These are phyloP conservation scores for Medicago arabica DNA, from an alignment of 306 rosid genomes.

Conservation along the genomic window DNA sequence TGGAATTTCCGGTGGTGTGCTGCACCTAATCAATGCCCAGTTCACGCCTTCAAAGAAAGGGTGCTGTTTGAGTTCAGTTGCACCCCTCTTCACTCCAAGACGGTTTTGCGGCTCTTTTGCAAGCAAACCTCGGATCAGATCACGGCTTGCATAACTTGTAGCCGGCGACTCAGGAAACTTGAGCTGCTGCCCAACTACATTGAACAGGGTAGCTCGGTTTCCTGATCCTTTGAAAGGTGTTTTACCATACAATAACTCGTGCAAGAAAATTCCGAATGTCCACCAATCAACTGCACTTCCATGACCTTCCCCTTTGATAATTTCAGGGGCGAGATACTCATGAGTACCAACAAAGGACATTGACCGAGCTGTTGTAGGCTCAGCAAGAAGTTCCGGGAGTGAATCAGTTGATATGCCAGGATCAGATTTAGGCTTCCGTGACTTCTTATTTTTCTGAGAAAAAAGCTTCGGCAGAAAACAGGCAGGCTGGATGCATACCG, in stretches of 20 bases:
- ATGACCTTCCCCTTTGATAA: constrained; percentile 63
- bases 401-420: constrained; percentile 41
- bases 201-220: constrained; percentile 92
- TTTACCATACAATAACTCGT: constrained; percentile 54
- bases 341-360: constrained; percentile 67
- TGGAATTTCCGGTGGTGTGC: constrained; percentile 95
- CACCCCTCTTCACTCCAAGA: constrained; percentile 91
- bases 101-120: constrained; percentile 93
- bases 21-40: constrained; percentile 93
- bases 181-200: constrained; percentile 94
- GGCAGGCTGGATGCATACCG: constrained; percentile 62
- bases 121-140: constrained; percentile 79
- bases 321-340: constrained; percentile 65
- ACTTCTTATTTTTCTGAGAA: constrained; percentile 48
- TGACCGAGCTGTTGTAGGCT: constrained; percentile 58
- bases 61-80: constrained; percentile 92
- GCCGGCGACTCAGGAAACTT: constrained; percentile 80
- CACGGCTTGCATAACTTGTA: constrained; percentile 81
- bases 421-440: constrained; percentile 47
- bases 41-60: constrained; percentile 93
- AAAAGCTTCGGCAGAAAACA: constrained; percentile 53
- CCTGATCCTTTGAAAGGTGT: constrained; percentile 77
- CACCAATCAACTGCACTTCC: constrained; percentile 73
- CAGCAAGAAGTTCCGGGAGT: constrained; percentile 62
- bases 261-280: constrained; percentile 64